A percentile compares a stretch with the other conserved stretches of the same genome.
Evolutionary conservation across 2,329 filamentous ascomycete genomes (phyloP).

Genomic region (Claviceps africana): DNA sequence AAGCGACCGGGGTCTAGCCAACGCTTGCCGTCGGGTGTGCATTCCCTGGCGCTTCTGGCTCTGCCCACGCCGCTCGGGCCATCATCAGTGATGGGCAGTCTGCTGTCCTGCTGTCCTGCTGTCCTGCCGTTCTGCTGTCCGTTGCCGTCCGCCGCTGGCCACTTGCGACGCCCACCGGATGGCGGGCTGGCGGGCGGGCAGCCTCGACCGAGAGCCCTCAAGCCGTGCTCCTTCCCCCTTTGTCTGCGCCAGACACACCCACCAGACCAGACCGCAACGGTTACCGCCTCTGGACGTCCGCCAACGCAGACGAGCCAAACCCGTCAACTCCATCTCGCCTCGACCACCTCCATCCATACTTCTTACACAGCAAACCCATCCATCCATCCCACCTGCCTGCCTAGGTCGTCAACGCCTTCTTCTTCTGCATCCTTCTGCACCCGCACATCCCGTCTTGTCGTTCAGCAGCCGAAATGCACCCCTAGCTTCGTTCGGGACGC

Average conservation of each 20-base stretch:
- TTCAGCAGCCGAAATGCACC: neutral
- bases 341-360: neutral
- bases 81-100: no score
- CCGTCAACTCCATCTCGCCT: no score
- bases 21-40: conserved; percentile 4
- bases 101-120: no score
- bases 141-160: no score
- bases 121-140: no score
- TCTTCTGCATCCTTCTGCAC: neutral
- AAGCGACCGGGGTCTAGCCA: conserved; percentile 1
- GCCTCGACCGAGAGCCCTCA: no score
- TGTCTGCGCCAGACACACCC: no score
- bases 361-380: no score
- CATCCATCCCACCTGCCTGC: neutral
- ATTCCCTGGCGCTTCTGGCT: conserved; percentile 10
- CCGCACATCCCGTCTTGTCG: neutral
- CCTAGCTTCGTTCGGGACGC: neutral
- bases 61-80: conserved; percentile 4
- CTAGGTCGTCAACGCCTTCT: neutral
- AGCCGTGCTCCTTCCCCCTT: no score
- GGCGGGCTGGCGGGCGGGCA: no score
- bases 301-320: neutral
- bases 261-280: no score
- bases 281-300: neutral
- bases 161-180: no score